phyloP scores from a whole-genome alignment of 805 yeast genomes.

The Blastobotrys parvus region DNA sequence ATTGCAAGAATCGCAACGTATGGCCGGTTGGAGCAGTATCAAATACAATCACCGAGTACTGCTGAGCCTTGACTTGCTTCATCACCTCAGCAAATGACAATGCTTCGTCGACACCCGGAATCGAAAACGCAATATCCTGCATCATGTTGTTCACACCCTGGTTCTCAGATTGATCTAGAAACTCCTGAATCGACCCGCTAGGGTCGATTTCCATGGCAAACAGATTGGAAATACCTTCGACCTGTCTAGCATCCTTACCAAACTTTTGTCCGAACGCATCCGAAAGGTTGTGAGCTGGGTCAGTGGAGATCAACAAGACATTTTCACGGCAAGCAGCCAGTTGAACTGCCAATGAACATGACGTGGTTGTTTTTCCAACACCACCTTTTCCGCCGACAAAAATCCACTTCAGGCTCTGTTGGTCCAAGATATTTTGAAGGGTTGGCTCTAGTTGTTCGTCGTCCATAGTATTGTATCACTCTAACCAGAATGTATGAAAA shows the following conservation, averaged over 20 bases:
- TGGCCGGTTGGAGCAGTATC: constrained; percentile 99
- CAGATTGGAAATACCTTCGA: constrained; percentile 78
- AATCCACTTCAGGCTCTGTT: constrained; percentile 73
- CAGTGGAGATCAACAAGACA: constrained; percentile 87
- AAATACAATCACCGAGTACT: constrained; percentile 83
- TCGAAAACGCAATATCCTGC: constrained; percentile 87
- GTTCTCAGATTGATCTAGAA: constrained; percentile 40
- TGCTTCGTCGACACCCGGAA: constrained; percentile 98
- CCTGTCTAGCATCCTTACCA: constrained; percentile 92
- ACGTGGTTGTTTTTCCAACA: constrained; percentile 97
- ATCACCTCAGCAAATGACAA: constrained; percentile 95
- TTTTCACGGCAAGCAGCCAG: constrained; percentile 78
- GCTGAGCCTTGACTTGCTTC: constrained; percentile 79
- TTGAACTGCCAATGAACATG: constrained; percentile 91
- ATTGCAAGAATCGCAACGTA: constrained; percentile 86
- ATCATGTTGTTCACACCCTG: constrained; percentile 57
- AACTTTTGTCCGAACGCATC: constrained; percentile 99
- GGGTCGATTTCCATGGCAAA: constrained; percentile 99
- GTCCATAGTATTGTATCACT: constrained; percentile 1
- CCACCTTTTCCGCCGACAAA: constrained; percentile 99
- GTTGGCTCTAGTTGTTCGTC: constrained; percentile 30
- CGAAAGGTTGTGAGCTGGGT: constrained; percentile 95
- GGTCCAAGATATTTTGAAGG: constrained; percentile 34
- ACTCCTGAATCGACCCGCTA: constrained; percentile 83
- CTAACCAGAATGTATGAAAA: too few species aligned